phyloP scores from a whole-genome alignment of 331 rosid species.

The Prunus yedoensis region DNA sequence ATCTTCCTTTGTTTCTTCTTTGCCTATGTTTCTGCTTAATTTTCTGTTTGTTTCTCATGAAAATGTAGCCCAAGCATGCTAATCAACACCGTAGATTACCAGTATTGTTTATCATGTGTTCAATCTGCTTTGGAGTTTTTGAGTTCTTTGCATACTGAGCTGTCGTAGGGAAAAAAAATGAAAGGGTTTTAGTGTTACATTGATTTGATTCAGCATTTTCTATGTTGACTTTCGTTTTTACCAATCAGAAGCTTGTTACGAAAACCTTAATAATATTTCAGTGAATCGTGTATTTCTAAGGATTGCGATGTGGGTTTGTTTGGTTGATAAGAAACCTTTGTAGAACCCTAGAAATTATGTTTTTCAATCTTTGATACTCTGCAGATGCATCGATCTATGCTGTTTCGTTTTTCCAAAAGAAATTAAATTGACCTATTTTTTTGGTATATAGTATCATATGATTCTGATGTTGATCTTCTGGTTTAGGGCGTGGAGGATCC shows the following conservation, averaged over 20 bases:
- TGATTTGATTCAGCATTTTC: neutral
- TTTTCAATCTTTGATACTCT: neutral
- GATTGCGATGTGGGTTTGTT: neutral
- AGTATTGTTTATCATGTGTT: neutral
- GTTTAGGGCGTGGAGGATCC: slow-evolving; percentile 65
- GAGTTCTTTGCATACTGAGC: neutral
- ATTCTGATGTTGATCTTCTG: neutral
- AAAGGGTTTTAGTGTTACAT: neutral
- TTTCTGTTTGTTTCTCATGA: neutral
- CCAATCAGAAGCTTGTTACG: neutral
- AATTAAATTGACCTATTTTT: too few relatives aligned
- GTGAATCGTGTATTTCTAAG: neutral
- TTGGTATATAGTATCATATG: too few relatives aligned
- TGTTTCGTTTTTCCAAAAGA: too few relatives aligned
- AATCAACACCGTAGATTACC: neutral
- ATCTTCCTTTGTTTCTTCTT: neutral
- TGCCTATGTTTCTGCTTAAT: too few relatives aligned
- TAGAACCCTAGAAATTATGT: neutral
- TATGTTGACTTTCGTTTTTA: neutral
- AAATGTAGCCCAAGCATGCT: too few relatives aligned
- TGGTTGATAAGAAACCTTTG: neutral
- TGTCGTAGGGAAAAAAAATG: neutral
- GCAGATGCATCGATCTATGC: too few relatives aligned
- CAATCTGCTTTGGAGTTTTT: neutral
- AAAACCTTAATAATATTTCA: neutral